Conservation (phyloP, 768 basidiomycete genomes). For the Royoungia palumana region DNA sequence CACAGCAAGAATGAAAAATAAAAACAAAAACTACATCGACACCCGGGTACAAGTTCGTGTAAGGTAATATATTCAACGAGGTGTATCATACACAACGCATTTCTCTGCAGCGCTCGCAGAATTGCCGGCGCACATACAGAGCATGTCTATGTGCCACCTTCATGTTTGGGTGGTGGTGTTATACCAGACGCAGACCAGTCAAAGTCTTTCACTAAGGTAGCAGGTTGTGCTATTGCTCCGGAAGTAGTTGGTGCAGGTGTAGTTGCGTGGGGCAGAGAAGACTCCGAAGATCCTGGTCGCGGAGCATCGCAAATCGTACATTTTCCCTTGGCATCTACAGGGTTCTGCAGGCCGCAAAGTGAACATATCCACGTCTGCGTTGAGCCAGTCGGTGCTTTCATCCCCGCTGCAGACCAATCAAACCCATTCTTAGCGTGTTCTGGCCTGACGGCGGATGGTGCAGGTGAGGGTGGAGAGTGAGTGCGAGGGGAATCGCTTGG, state of each 20-base stretch:
- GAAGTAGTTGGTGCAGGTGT: neutral
- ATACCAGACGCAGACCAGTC: conserved; percentile 41
- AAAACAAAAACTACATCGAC: conserved; percentile 12
- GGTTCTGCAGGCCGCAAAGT: conserved; percentile 44
- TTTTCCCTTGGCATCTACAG: conserved; percentile 37
- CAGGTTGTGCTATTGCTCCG: neutral
- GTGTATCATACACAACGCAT: conserved; percentile 50
- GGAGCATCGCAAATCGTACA: conserved; percentile 45
- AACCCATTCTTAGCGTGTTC: conserved; percentile 41
- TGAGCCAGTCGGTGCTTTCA: conserved; percentile 40
- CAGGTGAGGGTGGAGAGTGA: neutral
- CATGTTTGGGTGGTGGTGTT: conserved; percentile 22
- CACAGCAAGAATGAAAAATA: conserved; percentile 3
- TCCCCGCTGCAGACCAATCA: conserved; percentile 60
- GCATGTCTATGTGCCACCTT: conserved; percentile 38
- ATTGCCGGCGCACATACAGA: conserved; percentile 43
- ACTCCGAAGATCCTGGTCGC: conserved; percentile 2
- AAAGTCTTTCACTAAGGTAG: conserved; percentile 25
- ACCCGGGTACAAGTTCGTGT: neutral
- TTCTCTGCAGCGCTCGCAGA: conserved; percentile 40
- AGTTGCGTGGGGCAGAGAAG: neutral
- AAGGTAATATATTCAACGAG: conserved; percentile 29
- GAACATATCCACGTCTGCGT: conserved; percentile 53
- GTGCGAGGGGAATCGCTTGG: conserved; percentile 8
- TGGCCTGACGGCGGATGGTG: no score